These are phyloP conservation scores for Purpureocillium takamizusanense DNA, from an alignment of 2,329 filamentous ascomycete genomes.

Conservation along the genomic window DNA sequence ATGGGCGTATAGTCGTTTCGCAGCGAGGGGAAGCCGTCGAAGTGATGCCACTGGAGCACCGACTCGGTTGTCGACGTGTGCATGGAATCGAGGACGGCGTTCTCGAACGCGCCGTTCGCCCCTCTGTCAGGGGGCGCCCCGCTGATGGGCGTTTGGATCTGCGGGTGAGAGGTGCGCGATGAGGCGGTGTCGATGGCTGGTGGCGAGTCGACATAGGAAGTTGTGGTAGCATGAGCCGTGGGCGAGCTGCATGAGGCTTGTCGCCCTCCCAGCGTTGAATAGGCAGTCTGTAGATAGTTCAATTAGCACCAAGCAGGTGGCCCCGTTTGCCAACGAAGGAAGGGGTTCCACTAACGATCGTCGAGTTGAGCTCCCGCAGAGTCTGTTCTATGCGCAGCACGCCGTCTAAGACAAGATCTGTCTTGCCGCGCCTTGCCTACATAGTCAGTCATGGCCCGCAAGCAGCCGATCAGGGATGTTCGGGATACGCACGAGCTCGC, in stretches of 20 bases:
- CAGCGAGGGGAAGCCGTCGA: slow-evolving; percentile 33
- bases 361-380: slow-evolving; percentile 33
- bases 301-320: no score
- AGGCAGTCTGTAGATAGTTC: not conserved
- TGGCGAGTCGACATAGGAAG: slow-evolving; percentile 2
- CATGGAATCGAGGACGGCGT: slow-evolving; percentile 39
- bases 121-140: slow-evolving; percentile 11
- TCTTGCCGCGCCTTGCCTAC: slow-evolving; percentile 29
- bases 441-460: slow-evolving; percentile 14
- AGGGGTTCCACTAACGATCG: slow-evolving; percentile 21
- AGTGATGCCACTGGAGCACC: slow-evolving; percentile 41
- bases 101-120: slow-evolving; percentile 23
- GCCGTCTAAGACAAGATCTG: slow-evolving; percentile 41
- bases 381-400: slow-evolving; percentile 37
- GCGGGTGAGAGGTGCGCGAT: slow-evolving; percentile 12
- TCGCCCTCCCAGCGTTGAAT: not conserved
- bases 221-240: not conserved
- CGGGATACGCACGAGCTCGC: slow-evolving; percentile 29
- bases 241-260: no score
- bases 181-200: slow-evolving; percentile 3
- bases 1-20: slow-evolving; percentile 33
- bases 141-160: slow-evolving; percentile 12
- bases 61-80: slow-evolving; percentile 42
- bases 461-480: not conserved
- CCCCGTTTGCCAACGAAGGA: no score